Conservation (phyloP, 257 asterid genomes). For the Paraleonurus japonicus region DNA sequence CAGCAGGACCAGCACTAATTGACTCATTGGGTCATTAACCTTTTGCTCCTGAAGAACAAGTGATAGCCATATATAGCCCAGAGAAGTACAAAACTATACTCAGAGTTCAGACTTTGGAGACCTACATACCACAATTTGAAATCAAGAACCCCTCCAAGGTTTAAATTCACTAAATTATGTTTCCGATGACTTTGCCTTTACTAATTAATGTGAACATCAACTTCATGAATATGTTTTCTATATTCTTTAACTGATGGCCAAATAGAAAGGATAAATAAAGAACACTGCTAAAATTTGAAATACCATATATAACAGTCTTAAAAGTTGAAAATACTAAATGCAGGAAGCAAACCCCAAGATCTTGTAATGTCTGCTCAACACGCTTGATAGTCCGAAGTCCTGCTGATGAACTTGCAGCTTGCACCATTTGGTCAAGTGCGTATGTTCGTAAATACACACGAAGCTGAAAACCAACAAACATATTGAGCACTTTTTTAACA, state of each 20-base stretch:
- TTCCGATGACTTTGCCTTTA: not conserved
- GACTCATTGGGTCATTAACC: too few relatives aligned
- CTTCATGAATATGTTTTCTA: not conserved
- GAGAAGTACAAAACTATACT: too few relatives aligned
- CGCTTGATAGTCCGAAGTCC: conserved; percentile 95
- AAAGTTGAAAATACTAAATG: conserved; percentile 2
- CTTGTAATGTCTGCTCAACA: conserved; percentile 96
- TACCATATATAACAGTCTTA: not conserved
- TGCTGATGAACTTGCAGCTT: conserved; percentile 98
- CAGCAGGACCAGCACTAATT: too few relatives aligned
- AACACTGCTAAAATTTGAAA: not conserved
- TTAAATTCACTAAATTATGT: too few relatives aligned
- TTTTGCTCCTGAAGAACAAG: too few relatives aligned
- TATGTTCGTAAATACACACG: conserved; percentile 84
- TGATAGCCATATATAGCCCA: too few relatives aligned
- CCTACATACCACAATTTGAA: too few relatives aligned
- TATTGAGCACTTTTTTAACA: not conserved
- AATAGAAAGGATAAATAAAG: not conserved
- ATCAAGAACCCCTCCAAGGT: too few relatives aligned
- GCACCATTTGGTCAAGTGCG: conserved; percentile 95
- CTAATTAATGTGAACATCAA: not conserved
- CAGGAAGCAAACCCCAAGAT: conserved; percentile 84
- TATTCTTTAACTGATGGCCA: not conserved
- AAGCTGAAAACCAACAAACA: conserved; percentile 62
- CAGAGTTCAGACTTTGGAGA: too few relatives aligned